phyloP scores from a whole-genome alignment of 2,329 filamentous ascomycete species.

The Fusarium equiseti region DNA sequence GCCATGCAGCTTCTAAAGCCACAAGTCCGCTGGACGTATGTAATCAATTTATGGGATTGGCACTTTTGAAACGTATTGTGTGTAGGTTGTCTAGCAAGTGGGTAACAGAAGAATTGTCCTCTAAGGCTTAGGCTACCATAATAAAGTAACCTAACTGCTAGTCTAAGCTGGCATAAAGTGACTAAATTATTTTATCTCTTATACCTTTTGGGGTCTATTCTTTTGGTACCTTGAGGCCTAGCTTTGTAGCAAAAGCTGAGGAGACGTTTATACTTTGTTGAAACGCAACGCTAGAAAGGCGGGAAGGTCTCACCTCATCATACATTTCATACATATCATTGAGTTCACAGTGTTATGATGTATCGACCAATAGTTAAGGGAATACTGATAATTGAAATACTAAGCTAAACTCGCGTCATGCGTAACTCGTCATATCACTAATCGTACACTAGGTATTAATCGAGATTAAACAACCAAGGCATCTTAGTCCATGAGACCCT shows the following conservation, averaged over 20 bases:
- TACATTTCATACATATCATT: neutral
- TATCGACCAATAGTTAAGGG: fast-evolving
- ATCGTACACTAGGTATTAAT: slow-evolving; percentile 15
- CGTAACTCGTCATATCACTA: slow-evolving; percentile 12
- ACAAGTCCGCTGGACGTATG: neutral
- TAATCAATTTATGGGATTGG: neutral
- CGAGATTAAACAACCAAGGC: neutral
- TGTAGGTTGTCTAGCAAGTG: neutral
- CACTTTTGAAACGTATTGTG: neutral
- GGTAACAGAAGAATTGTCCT: no score
- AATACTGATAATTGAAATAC: neutral
- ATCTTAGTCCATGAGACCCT: slow-evolving; percentile 33
- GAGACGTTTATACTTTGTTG: neutral
- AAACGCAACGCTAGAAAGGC: neutral
- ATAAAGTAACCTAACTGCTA: no score
- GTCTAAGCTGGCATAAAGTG: no score
- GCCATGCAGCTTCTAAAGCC: neutral
- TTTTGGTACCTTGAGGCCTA: neutral
- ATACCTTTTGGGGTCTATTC: no score
- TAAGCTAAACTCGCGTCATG: slow-evolving; percentile 3
- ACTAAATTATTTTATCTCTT: no score
- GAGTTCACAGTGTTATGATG: neutral
- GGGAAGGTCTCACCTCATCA: neutral
- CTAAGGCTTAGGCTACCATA: no score
- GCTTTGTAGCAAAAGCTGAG: fast-evolving